Base-by-base conservation (phyloP, 495 filamentous ascomycete species). In the Penicillium maclennaniae region DNA sequence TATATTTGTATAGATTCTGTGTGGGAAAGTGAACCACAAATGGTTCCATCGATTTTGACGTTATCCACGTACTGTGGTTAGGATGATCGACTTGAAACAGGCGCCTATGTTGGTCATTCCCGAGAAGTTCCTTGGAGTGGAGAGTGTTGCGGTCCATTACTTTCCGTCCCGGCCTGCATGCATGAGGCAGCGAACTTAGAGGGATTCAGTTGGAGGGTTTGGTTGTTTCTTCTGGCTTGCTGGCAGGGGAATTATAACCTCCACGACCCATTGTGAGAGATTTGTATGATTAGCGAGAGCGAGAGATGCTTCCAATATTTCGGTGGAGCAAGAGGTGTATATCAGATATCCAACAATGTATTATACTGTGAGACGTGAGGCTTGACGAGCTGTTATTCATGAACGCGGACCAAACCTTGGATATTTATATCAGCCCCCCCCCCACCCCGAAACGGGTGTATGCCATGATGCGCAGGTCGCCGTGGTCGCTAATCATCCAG, bases 21-120 rank as follows among this genome's bases (percentile, higher is more conserved):
- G 85, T 88, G n/a, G 85, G 85, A 34, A 88, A 88, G 60, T 88
- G 61, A 77, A 45, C 59, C 39, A 34, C 31, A 16, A 26, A 31
- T 40, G 15, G 3, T 19, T 45, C n/a, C 16, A 34, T 14, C 31
- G 10, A 14, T 34, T 9, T 31, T 34, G 31, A 34, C 1, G 1
- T 34, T 34, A 34, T 34, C 10, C 31, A 34, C 10, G 10, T 4
- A 34, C 14, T 14, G 31, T 14, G 38, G 17, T 6, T 37, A 2
- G 34, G 16, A 19, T 16, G 4, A n/a, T 19, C 38, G 38, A 40
- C 38, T 40, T 40, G 3, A 6, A 40, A 2, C 34, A 7, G 34
- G n/a, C 10, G n/a, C 10, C 34, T n/a, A n/a, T 37, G 37, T 7
- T n/a, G 37, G 16, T 19, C 38, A 40, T 19, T 1, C 9, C 16